Base-by-base conservation (phyloP, 768 basidiomycete species). In the Leucosporidium creatinivorum region DNA sequence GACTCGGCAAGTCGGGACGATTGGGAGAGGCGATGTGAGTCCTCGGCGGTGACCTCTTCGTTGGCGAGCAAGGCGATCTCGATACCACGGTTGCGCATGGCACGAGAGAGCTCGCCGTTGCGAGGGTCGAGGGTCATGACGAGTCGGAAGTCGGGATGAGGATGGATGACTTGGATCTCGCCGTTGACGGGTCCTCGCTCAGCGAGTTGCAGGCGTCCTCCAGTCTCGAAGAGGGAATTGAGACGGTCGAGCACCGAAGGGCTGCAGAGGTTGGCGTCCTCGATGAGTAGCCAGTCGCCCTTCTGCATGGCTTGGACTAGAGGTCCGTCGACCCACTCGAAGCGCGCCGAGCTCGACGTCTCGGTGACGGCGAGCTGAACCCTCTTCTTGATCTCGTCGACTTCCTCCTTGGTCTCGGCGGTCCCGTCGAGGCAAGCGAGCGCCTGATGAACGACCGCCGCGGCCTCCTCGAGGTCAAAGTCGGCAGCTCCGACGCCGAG, bases 71-170 rank as follows among this genome's bases (percentile, higher is more conserved):
- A 73, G 33, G 83, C 82, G 57, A 97, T 83, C 78, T 99, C 96
- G 47, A 96, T 81, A 23, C 94, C 94, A 65, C 96, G 86, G 79
- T 99, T 99, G 30, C 96, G 88, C 96, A 99, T 99, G 3, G 96
- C 96, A 48, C 96, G 84, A 2, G 96, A 98, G 17, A 98, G 81
- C 78, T 99, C 96, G 55, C 96, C 96, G 69, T 87, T 83, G 69
- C 87, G 86, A 33, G 91, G 89, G 76, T 99, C 91, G 61, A 93
- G 86, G 3, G 87, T 85, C 92, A 99, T 94, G 79, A 98, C 88
- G 8, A 99, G 81, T 31, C 93, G 84, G 80, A 99, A 99, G 72
- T 87, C 82, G 3, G 88, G 85, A 76, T 98, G 93, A 2, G 96
- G 93, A 51, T 78, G 81, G 69, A 98, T 79, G 61, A 86, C 77